Evolutionary conservation across 202 grass and related monocot species (phyloP), one percentile per base, ranked within the genome.

Genomic region (Setaria italica): DNA sequence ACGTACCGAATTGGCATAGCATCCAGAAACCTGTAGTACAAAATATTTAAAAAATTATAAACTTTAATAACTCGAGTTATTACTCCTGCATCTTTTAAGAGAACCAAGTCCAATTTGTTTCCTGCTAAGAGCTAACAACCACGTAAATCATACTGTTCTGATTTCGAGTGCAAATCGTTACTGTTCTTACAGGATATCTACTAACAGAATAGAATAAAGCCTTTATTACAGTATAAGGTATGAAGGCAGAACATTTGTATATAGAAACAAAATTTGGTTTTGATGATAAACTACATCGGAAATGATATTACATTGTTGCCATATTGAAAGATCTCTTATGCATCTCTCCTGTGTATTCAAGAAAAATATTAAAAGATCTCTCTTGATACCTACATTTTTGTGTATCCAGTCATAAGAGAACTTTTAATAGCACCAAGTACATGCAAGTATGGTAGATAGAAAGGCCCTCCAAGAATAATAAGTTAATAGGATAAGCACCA

Each of bases 31-130:
- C 4, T 72, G 37, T 14, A 60, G 6, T 39, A 29, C 4, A 41
- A 49, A 21, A 30, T 21, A 33, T 47, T n/a, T 67, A 9, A 29
- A 2, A 30, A 49, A 21, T 19, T 33, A 32, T 57, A 34, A 76
- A 9, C 33, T 35, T 77, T 69, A 17, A 48, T 53, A 48, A n/a
- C 62, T 55, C 1, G 46, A 72, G 15, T 73, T 78, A 30, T 43
- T 62, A 66, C 13, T 42, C 14, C 30, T 15, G 29, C 17, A 33
- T 6, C 14, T 78, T n/a, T 88, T 79, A 62, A 45, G 67, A 84
- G 14, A 56, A 12, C 55, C 9, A 56, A 70, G 19, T 70, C 17
- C 72, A 76, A 39, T 41, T 39, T 21, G 16, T 57, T 56, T 57
- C 10, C 32, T 56, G 59, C 55, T 56, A 54, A 33, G 30, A 42